These are phyloP conservation scores for Guadua angustifolia DNA, from an alignment of 176 grass and related monocot species.

Conservation along the genomic window DNA sequence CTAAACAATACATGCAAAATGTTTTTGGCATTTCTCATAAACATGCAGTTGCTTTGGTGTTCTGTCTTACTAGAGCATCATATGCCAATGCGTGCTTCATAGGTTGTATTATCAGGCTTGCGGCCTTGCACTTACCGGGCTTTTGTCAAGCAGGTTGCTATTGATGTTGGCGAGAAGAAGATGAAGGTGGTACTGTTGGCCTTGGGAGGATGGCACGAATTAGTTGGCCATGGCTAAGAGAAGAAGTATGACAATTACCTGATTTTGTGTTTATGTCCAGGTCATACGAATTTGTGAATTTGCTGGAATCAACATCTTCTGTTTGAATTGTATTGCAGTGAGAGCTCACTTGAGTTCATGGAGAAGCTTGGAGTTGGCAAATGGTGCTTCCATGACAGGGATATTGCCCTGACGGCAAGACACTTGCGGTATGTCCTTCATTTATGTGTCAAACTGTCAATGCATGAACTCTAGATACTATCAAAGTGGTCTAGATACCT, in stretches of 20 bases:
- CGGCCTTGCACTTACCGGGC: conserved; percentile 23
- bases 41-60: conserved; percentile 15
- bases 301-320: conserved; percentile 25
- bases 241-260: conserved; percentile 66
- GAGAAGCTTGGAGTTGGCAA: conserved; percentile 90
- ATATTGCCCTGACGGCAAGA: conserved; percentile 90
- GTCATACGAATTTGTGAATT: not conserved
- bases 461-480: not conserved
- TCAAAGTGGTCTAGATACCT: too few species aligned
- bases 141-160: conserved; percentile 70
- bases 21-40: conserved; percentile 4
- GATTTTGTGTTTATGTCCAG: not conserved
- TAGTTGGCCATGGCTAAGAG: conserved; percentile 55
- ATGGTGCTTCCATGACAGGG: conserved; percentile 98
- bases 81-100: conserved; percentile 3
- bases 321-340: conserved; percentile 56
- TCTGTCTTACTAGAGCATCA: not conserved
- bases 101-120: not conserved
- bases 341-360: conserved; percentile 98
- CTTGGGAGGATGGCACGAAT: too few species aligned
- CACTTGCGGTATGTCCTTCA: conserved; percentile 56
- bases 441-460: not conserved
- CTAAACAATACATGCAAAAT: not conserved
- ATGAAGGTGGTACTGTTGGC: conserved; percentile 85
- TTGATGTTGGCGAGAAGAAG: conserved; percentile 97